Evolutionary conservation across 176 grass and related monocot species (phyloP), one percentile per base, ranked within the genome.

Genomic region (Elaeis guineensis): DNA sequence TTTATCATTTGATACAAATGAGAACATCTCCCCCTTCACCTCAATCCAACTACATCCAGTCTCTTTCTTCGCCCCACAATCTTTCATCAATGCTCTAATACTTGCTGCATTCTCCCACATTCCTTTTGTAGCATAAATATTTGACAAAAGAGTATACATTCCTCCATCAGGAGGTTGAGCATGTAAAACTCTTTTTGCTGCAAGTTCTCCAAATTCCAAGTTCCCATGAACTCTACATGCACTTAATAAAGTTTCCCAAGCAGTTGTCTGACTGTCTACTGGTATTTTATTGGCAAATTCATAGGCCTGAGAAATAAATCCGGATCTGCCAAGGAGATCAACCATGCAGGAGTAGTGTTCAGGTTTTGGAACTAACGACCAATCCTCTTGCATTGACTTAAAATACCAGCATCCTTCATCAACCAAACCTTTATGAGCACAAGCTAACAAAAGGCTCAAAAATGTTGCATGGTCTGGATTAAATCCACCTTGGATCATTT

Each of bases 291-390:
- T 59, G 3, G 78, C 73, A 49, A 90, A 90, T 61, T 79, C 64
- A 70, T 85, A 74, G 66, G 87, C 82, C 51, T 90, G 82, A 16
- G 26, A 69, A 61, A 82, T 63, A 59, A 85, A 78, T 44, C 87
- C 87, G 25, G 75, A 73, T 69, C 87, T 79, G 61, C 86, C 82
- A 51, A 90, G 67, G 60, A 90, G 78, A 67, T 90, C 87, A 59
- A 90, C 87, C 82, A 90, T 73, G 76, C 86, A 90, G 1, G 82
- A 90, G 55, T 90, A 82, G 73, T 90, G 87, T 66, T 90, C 82
- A 19, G 82, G 62, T 79, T 72, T 85, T 12, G 82, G 87, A 69
- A 70, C 28, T 72, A 90, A 77, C 16, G 74, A 79, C 82, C 78
- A 90, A 63, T 90, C 72, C 50, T 76, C 52, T 57, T 77, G 78